Evolutionary conservation across 2,329 filamentous ascomycete species (phyloP).

Genomic region (Aspergillus phoenicis): DNA sequence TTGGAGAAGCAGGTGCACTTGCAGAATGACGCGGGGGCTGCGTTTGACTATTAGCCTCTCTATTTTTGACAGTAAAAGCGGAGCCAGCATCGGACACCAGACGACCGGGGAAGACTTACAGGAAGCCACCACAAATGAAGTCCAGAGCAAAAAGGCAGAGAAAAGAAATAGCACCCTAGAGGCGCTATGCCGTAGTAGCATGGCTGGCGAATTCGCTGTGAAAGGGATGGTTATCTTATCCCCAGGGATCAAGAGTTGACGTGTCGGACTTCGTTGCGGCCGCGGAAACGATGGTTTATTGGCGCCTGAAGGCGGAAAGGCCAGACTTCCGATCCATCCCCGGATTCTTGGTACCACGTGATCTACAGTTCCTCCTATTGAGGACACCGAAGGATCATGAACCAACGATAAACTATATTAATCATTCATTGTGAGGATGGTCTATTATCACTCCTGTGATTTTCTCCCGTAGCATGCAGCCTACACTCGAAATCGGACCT

Average conservation of each 20-base stretch:
- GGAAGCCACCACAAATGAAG: constrained; percentile 36
- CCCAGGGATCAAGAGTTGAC: not conserved
- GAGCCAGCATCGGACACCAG: not conserved
- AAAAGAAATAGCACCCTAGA: constrained; percentile 29
- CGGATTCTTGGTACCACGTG: constrained; percentile 21
- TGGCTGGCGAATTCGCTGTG: constrained; percentile 12
- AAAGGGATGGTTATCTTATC: not conserved
- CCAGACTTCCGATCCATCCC: not conserved
- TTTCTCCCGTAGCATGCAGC: not conserved
- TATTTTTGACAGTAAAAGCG: not conserved
- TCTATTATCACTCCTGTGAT: not conserved
- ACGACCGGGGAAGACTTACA: constrained; percentile 32
- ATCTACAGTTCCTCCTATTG: not conserved
- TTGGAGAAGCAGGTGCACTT: constrained; percentile 72
- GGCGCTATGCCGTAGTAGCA: constrained; percentile 23
- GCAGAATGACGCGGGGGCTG: constrained; percentile 64
- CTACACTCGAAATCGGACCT: not conserved
- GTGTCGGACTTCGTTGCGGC: not conserved
- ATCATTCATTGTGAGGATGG: not conserved
- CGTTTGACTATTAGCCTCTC: not conserved
- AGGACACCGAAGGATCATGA: not conserved
- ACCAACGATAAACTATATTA: not conserved
- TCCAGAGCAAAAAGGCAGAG: constrained; percentile 28
- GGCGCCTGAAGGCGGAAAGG: not conserved
- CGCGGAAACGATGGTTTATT: not conserved